Conservation (phyloP, 495 filamentous ascomycete genomes). For the Aspergillus panamensis region DNA sequence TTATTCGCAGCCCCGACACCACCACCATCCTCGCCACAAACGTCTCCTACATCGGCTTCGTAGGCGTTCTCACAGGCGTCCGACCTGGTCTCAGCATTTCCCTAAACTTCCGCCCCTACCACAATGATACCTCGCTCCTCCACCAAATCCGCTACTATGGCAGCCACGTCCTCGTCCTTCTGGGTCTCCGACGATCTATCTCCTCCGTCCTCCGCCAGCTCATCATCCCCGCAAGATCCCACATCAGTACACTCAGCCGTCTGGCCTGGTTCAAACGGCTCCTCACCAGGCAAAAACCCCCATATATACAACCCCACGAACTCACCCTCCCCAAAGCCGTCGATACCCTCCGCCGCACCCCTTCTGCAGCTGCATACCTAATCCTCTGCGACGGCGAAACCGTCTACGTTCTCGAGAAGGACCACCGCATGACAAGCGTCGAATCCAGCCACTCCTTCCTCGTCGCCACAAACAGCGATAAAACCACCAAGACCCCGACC, state of each 20-base stretch:
- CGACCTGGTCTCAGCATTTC: conserved; percentile 53
- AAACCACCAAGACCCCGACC: conserved; percentile 7
- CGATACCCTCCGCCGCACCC: conserved; percentile 28
- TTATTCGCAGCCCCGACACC: conserved; percentile 31
- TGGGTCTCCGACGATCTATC: conserved; percentile 56
- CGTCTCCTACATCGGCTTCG: conserved; percentile 62
- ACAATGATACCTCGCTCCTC: conserved; percentile 35
- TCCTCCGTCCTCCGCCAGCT: conserved; percentile 48
- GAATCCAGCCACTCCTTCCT: conserved; percentile 48
- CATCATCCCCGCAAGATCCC: conserved; percentile 30
- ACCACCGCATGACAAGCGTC: conserved; percentile 42
- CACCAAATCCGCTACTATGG: conserved; percentile 40
- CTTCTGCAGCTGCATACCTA: conserved; percentile 56
- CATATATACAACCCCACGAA: background rate
- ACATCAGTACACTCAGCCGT: background rate
- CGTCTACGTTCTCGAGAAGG: conserved; percentile 55
- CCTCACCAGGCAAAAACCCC: too few relatives aligned
- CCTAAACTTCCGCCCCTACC: conserved; percentile 61
- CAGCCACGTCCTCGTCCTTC: conserved; percentile 53
- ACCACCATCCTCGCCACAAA: conserved; percentile 51
- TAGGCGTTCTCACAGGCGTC: conserved; percentile 61
- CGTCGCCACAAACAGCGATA: conserved; percentile 55
- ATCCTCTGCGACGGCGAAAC: conserved; percentile 49
- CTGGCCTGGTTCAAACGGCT: too few relatives aligned
- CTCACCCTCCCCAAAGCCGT: conserved; percentile 29